phyloP scores from a whole-genome alignment of 345 rosid genomes.

The Lepidium africanum region DNA sequence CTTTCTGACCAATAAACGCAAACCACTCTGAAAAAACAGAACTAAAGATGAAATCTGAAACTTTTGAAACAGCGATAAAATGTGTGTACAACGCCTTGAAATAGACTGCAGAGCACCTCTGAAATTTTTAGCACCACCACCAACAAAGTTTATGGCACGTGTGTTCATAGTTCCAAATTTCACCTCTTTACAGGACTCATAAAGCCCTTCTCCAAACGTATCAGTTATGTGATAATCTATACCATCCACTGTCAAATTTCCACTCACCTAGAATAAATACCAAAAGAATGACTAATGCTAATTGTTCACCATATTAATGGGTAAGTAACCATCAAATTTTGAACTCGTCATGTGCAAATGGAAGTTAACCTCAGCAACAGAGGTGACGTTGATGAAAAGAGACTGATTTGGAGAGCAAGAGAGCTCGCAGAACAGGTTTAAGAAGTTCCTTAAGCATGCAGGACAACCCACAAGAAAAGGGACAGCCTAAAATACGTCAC shows the following conservation, averaged over 20 bases:
- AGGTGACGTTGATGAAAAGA: conserved; percentile 81
- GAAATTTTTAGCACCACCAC: conserved; percentile 87
- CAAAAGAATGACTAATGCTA: conserved; percentile 9
- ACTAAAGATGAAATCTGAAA: conserved; percentile 9
- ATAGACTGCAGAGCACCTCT: conserved; percentile 45
- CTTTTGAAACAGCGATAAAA: conserved; percentile 6
- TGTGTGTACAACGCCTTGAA: neutral
- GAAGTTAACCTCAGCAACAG: conserved; percentile 63
- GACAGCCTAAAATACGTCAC: conserved; percentile 51
- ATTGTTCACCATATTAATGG: neutral
- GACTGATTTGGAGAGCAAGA: conserved; percentile 92
- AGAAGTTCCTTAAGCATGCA: conserved; percentile 93
- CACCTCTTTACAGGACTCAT: conserved; percentile 88
- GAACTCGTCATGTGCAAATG: neutral
- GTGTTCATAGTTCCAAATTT: conserved; percentile 98
- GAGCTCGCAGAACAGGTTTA: conserved; percentile 91
- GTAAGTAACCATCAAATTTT: neutral
- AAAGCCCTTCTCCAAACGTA: conserved; percentile 83
- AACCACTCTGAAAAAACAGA: conserved; percentile 68
- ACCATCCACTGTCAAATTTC: conserved; percentile 81
- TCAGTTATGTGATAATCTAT: conserved; percentile 63
- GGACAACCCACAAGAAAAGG: conserved; percentile 99
- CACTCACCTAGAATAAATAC: conserved; percentile 46
- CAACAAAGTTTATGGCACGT: conserved; percentile 78
- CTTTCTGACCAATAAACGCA: conserved; percentile 81